A percentile compares a stretch with the other conserved stretches of the same genome.
phyloP scores from a whole-genome alignment of 805 yeast genomes.

The Candida nitratophila region DNA sequence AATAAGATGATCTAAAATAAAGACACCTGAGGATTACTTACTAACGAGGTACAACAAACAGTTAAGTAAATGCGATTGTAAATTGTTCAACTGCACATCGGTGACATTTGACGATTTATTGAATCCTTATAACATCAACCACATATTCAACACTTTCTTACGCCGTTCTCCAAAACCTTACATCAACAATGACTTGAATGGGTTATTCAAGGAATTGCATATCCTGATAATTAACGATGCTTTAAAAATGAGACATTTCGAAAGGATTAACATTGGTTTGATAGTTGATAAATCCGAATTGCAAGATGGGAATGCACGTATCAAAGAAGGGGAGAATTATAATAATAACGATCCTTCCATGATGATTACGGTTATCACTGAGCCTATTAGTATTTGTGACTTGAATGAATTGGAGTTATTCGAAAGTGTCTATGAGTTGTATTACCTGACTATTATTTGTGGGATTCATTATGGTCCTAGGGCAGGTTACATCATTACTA shows the following conservation, averaged over 20 bases:
- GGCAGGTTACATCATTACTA: neutral
- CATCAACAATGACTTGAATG: neutral
- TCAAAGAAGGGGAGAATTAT: too few species aligned
- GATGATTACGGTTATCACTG: too few species aligned
- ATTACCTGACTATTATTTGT: neutral
- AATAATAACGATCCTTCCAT: too few species aligned
- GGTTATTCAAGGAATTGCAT: neutral
- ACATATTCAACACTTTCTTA: neutral
- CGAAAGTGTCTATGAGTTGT: neutral
- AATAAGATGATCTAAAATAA: too few species aligned
- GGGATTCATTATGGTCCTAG: neutral
- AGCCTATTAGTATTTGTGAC: neutral
- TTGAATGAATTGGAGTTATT: neutral
- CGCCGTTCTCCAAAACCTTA: too few species aligned
- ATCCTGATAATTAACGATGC: neutral
- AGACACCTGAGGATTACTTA: too few species aligned
- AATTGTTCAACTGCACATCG: too few species aligned
- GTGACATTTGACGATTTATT: neutral
- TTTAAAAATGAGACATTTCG: neutral
- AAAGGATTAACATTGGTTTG: too few species aligned
- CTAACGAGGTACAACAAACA: too few species aligned
- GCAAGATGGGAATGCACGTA: too few species aligned
- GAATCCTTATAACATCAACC: slow-evolving; percentile 1
- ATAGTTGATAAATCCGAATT: too few species aligned
- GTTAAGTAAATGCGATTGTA: neutral